Base-by-base conservation (phyloP, 352 stramenopile species). In the Blastocystis sp. region DNA sequence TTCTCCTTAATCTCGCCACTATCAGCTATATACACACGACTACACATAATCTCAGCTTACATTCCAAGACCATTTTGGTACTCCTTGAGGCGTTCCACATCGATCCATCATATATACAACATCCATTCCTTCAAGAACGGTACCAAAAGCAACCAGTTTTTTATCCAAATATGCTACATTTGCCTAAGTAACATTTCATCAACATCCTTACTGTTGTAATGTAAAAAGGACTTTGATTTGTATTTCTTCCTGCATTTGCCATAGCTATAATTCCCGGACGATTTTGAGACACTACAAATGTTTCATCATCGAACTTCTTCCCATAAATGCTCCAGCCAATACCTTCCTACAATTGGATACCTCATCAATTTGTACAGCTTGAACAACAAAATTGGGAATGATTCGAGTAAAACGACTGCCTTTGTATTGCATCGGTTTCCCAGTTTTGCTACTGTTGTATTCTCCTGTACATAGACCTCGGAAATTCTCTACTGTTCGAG, bases 91-190 rank as follows among this genome's bases (percentile, higher is more conserved):
- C 6, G 51, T 46, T 1, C 71, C 71, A 46, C 71, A 83, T 11
- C 58, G 27, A 16, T 83, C 71, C 16, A 83, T 83, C 71, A 67
- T 65, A 63, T 83, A 83, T 35, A 83, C 71, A 21, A 83, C 49
- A 51, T 83, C 71, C 71, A 83, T 83, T 65, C 71, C 71, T 24
- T 83, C 71, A 32, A 83, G 27, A 2, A 83, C 71, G 11, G 71
- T 83, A 24, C 71, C 71, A 43, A 83, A 83, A 24, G 71, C 71
- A 19, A 83, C 71, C 11, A 83, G 51, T 29, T 83, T 83, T n/a
- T 65, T 65, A 37, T 83, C 71, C 24, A 83, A 27, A 66, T 83
- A 83, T 9, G 71, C 71, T 12, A 83, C 71, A 67, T 83, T 83
- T 11, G 71, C 71, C 71, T 83, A 83, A 16, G 39, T 66, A 9